Evolutionary conservation across 148 eudicot genomes (phyloP), one percentile per base, ranked within the genome.

Genomic region (Diospyros lotus): DNA sequence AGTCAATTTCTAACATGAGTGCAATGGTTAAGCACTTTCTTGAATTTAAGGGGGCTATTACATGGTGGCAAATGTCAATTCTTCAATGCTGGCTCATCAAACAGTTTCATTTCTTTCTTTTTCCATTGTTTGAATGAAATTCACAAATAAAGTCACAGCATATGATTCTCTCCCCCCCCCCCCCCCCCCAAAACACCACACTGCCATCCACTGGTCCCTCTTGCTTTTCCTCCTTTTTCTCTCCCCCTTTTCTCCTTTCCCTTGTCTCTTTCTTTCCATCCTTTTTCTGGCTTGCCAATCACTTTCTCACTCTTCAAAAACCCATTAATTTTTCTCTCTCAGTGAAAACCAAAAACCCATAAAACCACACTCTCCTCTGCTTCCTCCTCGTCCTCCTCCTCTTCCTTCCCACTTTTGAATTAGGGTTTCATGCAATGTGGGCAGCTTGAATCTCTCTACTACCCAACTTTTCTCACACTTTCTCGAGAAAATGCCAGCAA

Each of bases 341-440:
- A 46, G 64, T 43, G 66, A 64, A 66, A 82, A 74, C 45, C 58
- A 73, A 80, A 80, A 77, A 7, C 69, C 72, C 64, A 75, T 40
- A 40, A 72, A 56, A 69, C 48, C 39, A 52, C 66, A 60, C 66
- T 14, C 64, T 64, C 39, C 45, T 40, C 51, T 52, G 38, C 40
- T 66, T 12, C 17, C 28, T 28, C 18, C 63, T 66, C 60, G 48
- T 56, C 51, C 43, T 44, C 64, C 74, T 17, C 38, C 38, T 50
- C 53, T 61, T 74, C 45, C 76, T 45, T 74, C 42, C 76, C 77
- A 60, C 18, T 28, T 56, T n/a, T 48, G 12, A 62, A 46, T 69
- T 86, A 84, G 90, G 91, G 80, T 89, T 90, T 85, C 60, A n/a
- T 18, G 68, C 77, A 17, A 63, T 73, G 72, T 80, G 82, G 79